phyloP scores from a whole-genome alignment of 306 rosid genomes.

The Trichosanthes cucumerina region DNA sequence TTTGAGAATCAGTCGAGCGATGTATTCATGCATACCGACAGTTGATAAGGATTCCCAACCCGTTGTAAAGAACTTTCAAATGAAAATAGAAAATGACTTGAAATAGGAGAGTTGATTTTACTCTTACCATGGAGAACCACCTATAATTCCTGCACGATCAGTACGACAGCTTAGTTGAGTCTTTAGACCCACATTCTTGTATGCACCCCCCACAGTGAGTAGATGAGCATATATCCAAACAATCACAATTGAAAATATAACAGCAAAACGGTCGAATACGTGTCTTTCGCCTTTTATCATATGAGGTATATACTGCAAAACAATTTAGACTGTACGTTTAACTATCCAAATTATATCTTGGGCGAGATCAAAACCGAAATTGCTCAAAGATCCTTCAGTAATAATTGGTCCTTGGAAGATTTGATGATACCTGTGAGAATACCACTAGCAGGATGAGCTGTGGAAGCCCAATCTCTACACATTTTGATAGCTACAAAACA shows the following conservation, averaged over 20 bases:
- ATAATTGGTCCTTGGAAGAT: background rate
- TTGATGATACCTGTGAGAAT: slow-evolving; percentile 65
- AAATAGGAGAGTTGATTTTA: background rate
- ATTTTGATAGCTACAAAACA: slow-evolving; percentile 57
- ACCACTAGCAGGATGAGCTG: slow-evolving; percentile 54
- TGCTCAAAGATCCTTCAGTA: background rate
- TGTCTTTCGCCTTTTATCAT: slow-evolving; percentile 39
- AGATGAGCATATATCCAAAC: slow-evolving; percentile 85
- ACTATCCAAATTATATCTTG: background rate
- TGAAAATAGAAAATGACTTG: background rate
- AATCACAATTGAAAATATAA: slow-evolving; percentile 60
- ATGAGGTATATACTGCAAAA: slow-evolving; percentile 75
- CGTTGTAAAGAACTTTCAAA: background rate
- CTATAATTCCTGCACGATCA: slow-evolving; percentile 80
- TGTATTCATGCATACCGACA: background rate
- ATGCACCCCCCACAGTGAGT: slow-evolving; percentile 89
- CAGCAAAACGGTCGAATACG: slow-evolving; percentile 71
- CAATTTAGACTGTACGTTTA: background rate
- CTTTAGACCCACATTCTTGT: slow-evolving; percentile 36
- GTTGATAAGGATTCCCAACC: background rate
- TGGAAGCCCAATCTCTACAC: slow-evolving; percentile 93
- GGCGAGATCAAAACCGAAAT: background rate
- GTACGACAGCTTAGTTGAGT: slow-evolving; percentile 80
- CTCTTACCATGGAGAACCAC: slow-evolving; percentile 76
- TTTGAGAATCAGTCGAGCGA: background rate